These are phyloP conservation scores for Hypoxylon sp. DNA, from an alignment of 2,329 filamentous ascomycete genomes.

Conservation along the genomic window DNA sequence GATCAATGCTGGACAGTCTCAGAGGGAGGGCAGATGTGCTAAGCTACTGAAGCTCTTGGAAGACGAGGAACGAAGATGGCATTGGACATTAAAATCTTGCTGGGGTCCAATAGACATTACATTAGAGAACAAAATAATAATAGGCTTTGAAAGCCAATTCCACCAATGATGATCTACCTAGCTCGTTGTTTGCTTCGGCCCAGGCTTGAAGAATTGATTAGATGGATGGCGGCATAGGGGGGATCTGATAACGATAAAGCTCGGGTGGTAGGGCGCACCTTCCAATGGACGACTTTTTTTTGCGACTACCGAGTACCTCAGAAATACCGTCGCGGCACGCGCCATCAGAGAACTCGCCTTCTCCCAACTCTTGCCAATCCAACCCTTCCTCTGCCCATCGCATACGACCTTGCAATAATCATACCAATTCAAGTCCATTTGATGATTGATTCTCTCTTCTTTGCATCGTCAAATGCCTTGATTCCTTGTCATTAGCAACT, in stretches of 20 bases:
- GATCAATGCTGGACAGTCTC: constrained; percentile 20
- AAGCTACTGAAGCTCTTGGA: not conserved
- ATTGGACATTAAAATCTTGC: constrained; percentile 20
- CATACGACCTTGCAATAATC: not conserved
- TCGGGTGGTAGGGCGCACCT: constrained; percentile 8
- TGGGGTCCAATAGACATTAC: constrained; percentile 18
- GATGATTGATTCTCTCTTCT: constrained; percentile 5
- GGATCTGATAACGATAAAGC: constrained; percentile 18
- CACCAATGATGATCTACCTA: not conserved
- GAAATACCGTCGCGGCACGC: constrained; percentile 24
- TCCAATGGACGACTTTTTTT: constrained; percentile 19
- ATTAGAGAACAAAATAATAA: constrained; percentile 21
- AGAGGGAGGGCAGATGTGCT: not conserved
- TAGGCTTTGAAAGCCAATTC: constrained; percentile 3
- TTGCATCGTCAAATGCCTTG: not conserved
- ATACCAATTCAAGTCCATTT: constrained; percentile 1
- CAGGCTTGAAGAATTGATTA: too few relatives aligned
- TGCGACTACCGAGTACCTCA: constrained; percentile 13
- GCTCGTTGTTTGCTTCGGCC: too few relatives aligned
- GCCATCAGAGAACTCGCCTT: not conserved
- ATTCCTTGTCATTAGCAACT: not conserved
- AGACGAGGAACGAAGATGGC: constrained; percentile 4
- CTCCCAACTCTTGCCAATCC: not conserved
- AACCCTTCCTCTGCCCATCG: too few relatives aligned
- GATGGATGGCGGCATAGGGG: not conserved